Conservation (phyloP, 106 monocot species). For the Phalaenopsis aphrodite region DNA sequence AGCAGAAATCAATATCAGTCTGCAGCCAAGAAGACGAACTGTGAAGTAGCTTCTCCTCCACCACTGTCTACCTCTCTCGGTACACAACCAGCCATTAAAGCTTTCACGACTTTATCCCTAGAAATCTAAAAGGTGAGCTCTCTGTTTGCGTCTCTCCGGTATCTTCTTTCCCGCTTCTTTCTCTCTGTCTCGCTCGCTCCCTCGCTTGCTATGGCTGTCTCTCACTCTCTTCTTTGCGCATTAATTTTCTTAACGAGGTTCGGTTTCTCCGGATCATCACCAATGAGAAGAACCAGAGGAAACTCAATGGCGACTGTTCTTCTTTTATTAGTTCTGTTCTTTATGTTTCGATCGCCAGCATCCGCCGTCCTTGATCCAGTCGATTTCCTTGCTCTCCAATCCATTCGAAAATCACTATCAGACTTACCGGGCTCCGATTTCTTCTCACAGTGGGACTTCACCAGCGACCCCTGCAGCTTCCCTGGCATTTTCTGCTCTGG, state of each 20-base stretch:
- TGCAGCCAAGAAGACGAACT: neutral
- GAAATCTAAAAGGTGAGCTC: constrained; percentile 1
- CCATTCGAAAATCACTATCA: constrained; percentile 41
- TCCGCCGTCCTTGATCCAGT: constrained; percentile 37
- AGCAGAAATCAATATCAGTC: constrained; percentile 15
- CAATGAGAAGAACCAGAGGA: neutral
- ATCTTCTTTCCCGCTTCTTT: neutral
- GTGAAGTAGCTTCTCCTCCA: neutral
- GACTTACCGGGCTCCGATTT: constrained; percentile 62
- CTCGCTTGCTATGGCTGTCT: neutral
- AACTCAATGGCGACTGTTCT: neutral
- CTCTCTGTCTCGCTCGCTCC: neutral
- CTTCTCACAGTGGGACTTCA: constrained; percentile 60
- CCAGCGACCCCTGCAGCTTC: constrained; percentile 58
- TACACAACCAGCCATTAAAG: constrained; percentile 36
- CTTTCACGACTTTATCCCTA: constrained; percentile 27
- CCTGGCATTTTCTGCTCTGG: constrained; percentile 51
- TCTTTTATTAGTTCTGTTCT: neutral
- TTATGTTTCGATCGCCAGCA: neutral
- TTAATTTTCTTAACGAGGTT: neutral
- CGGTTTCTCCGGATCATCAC: neutral
- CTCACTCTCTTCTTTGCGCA: neutral
- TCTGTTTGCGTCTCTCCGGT: neutral
- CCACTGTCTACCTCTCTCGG: neutral
- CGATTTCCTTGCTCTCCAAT: constrained; percentile 65